Conservation (phyloP, 805 yeast species). For the Metschnikowia baotianmanensis region DNA sequence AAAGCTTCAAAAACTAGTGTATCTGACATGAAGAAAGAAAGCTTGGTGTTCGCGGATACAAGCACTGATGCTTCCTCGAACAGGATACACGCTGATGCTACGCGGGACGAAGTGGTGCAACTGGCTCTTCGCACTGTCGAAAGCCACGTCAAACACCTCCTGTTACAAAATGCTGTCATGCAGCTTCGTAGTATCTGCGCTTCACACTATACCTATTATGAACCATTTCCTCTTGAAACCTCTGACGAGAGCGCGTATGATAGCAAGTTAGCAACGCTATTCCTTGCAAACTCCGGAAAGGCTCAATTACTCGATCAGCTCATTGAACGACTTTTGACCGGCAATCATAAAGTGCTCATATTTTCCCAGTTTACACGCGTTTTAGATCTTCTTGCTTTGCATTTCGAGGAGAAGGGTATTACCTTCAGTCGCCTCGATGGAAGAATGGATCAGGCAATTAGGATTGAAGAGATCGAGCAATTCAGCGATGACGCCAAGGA, state of each 20-base stretch:
- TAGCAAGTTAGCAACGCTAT: constrained; percentile 25
- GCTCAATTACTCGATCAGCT: constrained; percentile 67
- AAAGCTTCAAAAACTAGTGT: background rate
- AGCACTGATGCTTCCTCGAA: too few species aligned
- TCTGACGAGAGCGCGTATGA: constrained; percentile 35
- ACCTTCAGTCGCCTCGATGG: constrained; percentile 73
- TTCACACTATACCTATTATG: constrained; percentile 80
- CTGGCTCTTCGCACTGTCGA: constrained; percentile 3
- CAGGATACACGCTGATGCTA: too few species aligned
- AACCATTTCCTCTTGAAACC: constrained; percentile 59
- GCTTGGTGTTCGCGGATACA: too few species aligned
- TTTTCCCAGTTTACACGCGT: constrained; percentile 85
- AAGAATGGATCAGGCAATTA: constrained; percentile 56
- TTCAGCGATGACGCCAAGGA: constrained; percentile 37
- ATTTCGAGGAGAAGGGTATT: constrained; percentile 52
- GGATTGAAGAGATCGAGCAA: constrained; percentile 59
- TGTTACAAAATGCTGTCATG: constrained; percentile 67
- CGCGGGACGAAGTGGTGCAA: background rate
- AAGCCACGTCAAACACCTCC: constrained; percentile 2
- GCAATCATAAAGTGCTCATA: constrained; percentile 68
- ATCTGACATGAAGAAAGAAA: background rate
- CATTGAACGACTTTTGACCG: constrained; percentile 45
- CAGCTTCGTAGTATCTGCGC: constrained; percentile 83
- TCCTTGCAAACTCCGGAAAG: constrained; percentile 67
- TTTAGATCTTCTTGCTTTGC: constrained; percentile 79